Base-by-base conservation (phyloP, 345 rosid genomes). In the Boechera stricta region DNA sequence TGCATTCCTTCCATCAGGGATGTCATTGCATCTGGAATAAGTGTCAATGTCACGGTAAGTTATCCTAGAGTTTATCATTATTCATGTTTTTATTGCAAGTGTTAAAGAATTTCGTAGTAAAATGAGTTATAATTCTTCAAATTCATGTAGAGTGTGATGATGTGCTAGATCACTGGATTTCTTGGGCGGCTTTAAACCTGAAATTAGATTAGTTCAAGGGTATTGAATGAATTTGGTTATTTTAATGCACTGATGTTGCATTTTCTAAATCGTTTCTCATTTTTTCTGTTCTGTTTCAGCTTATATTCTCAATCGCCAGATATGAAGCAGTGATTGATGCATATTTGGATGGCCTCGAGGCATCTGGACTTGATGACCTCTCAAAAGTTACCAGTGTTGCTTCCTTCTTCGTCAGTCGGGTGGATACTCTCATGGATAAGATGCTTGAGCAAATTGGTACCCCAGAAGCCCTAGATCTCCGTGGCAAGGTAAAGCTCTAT, bases 321-420 rank as follows among this genome's bases (percentile, higher is more conserved):
- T 95, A 95, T 63, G 98, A 95, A 79, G 97, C 90, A 32, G 97
- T 95, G 62, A 88, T 95, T 15, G 99, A 95, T 88, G 97, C 99
- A 63, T 95, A 95, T 73, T 80, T 95, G 88, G 98, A 95, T 85
- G 99, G 99, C 71, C 99, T 95, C 8, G 99, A 95, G 85, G 94
- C 96, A 11, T 95, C 98, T 77, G 97, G 97, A 64, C 84, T 92
- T 45, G 79, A 77, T 81, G 98, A 95, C 78, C 97, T 95, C 82
- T 95, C 98, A 10, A 90, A 84, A 83, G 96, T 95, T 69, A 95
- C 97, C 11, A 92, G 99, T 78, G 99, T 92, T 77, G 99, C 99
- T 44, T 92, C 99, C 72, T 95, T 95, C 86, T 95, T 92, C 66
- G 98, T 95, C 76, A 95, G 99, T 84, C 87, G 99, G 57, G 98